These are phyloP conservation scores for Trichosanthes cucumerina DNA, from an alignment of 306 rosid species.

Conservation along the genomic window DNA sequence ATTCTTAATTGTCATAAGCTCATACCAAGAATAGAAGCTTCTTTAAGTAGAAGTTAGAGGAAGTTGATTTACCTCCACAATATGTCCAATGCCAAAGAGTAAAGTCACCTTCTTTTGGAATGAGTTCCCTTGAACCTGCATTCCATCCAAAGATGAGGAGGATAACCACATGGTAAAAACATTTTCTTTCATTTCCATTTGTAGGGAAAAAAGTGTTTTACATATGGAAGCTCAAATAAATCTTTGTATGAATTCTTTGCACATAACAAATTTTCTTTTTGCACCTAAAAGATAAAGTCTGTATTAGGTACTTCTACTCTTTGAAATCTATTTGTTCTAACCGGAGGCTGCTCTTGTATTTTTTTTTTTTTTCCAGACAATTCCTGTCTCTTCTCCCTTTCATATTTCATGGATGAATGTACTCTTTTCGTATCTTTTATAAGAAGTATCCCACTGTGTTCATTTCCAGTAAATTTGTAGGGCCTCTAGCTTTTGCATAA, in stretches of 20 bases:
- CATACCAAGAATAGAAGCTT: not conserved
- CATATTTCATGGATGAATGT: not conserved
- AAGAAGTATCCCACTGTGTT: not conserved
- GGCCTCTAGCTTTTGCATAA: not conserved
- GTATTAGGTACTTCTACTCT: not conserved
- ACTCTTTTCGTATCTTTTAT: not conserved
- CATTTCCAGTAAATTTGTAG: not conserved
- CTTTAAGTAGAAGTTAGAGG: constrained; percentile 3
- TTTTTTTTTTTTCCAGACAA: not conserved
- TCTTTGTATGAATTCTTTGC: not conserved
- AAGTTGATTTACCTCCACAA: constrained; percentile 53
- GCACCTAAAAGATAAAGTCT: not conserved
- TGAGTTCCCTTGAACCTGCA: constrained; percentile 93
- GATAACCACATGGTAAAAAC: constrained; percentile 7
- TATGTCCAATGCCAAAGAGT: constrained; percentile 76
- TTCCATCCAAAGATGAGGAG: constrained; percentile 13
- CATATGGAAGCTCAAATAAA: not conserved
- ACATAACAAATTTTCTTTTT: not conserved
- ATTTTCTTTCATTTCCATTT: not conserved
- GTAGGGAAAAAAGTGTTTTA: not conserved
- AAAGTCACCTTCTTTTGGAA: constrained; percentile 79
- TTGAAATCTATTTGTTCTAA: not conserved
- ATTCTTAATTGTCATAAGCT: not conserved
- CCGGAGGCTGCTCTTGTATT: not conserved
- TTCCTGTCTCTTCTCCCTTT: not conserved